Evolutionary conservation across 2,329 filamentous ascomycete genomes (phyloP), one percentile per base, ranked within the genome.

Genomic region (Orbilia brochopaga): DNA sequence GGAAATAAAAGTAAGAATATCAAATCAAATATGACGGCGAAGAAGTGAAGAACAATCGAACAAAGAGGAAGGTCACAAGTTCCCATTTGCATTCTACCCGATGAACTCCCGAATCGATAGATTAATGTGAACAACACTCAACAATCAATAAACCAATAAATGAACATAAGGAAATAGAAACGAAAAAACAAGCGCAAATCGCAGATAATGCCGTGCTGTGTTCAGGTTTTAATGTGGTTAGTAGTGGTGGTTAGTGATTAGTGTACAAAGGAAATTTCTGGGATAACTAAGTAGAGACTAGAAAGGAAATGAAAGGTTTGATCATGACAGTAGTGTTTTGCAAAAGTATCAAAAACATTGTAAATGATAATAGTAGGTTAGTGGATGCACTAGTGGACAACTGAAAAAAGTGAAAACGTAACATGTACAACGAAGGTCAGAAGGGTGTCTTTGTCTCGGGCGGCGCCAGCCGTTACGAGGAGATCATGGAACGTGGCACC

Each of bases 51-150:
- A 44, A 15, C 66, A 61, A 37, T 32, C 19, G 54, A 58, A 57
- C 2, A 58, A 54, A 30, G 19, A 46, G 58, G 57, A 37, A 60
- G 30, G 24, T 35, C 5, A 44, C 59, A 48, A 8, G 59, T 55
- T 40, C 42, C 57, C 46, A 10, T 58, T 59, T 37, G 48, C 57
- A 54, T 61, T 69, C 64, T 69, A 69, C 64, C 64, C 57, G 55
- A 69, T 57, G 52, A 69, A 69, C 64, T 69, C 64, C 64, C 53
- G 48, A n/a, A n/a, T n/a, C n/a, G 62, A 67, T 67, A 67, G 56
- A 67, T 53, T 59, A 37, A 19, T 44, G 21, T 46, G 37, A 19
- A 58, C 37, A 46, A n/a, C n/a, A n/a, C n/a, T n/a, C n/a, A n/a
- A n/a, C 19, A 15, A 57, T 21, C 15, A 46, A 21, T 4, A 21